phyloP scores from a whole-genome alignment of 1,284 basidiomycete genomes.

The Hymenochaete sp. region DNA sequence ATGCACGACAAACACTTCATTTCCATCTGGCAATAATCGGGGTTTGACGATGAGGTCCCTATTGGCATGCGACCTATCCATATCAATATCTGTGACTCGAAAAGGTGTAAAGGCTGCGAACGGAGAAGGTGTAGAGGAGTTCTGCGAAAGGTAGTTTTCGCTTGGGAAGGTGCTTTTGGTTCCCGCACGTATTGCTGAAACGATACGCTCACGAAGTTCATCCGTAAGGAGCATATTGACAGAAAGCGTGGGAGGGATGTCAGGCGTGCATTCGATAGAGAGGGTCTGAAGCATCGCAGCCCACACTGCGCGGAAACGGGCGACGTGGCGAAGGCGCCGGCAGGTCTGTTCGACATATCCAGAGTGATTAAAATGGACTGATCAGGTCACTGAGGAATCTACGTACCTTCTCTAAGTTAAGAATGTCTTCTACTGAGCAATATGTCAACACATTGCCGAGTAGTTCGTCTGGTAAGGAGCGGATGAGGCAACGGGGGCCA shows the following conservation, averaged over 20 bases:
- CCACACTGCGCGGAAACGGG: conserved; percentile 1
- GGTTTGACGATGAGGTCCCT: conserved; percentile 6
- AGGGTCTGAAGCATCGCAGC: not conserved
- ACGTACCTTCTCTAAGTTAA: conserved; percentile 1
- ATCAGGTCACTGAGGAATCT: not conserved
- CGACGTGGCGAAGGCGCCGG: not conserved
- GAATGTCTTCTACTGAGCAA: not conserved
- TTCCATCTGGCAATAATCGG: conserved; percentile 7
- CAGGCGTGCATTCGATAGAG: conserved; percentile 3
- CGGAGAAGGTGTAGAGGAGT: not conserved
- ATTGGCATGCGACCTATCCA: not conserved
- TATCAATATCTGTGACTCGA: not conserved
- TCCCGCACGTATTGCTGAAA: not conserved
- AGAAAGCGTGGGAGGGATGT: not conserved
- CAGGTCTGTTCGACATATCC: conserved; percentile 1
- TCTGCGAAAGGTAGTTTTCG: not conserved
- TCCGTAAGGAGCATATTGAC: not conserved
- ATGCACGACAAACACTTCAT: conserved; percentile 3
- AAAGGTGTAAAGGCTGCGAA: too few relatives aligned
- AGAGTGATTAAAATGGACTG: not conserved
- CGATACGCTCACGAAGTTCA: not conserved
- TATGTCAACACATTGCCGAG: not conserved
- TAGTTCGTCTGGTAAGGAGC: conserved; percentile 3
- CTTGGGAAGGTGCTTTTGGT: not conserved
- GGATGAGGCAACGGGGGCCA: too few relatives aligned